These are phyloP conservation scores for Escovopsis sp. DNA, from an alignment of 2,329 filamentous ascomycete genomes.

Conservation along the genomic window DNA sequence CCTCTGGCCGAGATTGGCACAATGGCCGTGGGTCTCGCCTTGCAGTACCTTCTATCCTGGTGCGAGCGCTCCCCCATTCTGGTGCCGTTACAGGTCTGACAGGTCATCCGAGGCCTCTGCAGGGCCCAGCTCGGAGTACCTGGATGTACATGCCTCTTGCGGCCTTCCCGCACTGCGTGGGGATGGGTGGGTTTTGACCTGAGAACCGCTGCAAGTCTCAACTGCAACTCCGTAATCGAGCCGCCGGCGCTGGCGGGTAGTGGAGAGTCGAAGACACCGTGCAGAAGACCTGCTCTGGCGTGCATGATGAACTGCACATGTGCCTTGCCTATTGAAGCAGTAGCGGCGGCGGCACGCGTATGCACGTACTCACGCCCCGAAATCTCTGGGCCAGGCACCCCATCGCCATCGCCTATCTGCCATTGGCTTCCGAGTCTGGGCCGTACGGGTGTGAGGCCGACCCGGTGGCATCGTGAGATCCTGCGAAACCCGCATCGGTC, in stretches of 20 bases:
- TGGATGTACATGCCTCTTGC: too few species aligned
- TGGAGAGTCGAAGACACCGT: not conserved
- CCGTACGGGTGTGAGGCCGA: too few species aligned
- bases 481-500: too few species aligned
- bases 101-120: too few species aligned
- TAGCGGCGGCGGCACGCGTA: not conserved
- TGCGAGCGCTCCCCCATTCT: slow-evolving; percentile 2
- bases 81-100: not conserved
- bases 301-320: not conserved
- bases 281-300: not conserved
- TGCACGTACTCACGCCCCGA: not conserved
- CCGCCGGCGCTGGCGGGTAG: not conserved
- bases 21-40: slow-evolving; percentile 7
- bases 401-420: not conserved
- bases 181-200: not conserved
- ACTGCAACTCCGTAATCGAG: not conserved
- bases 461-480: too few species aligned
- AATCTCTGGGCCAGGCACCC: not conserved
- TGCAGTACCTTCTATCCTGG: slow-evolving; percentile 1
- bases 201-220: not conserved
- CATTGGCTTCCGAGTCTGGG: not conserved
- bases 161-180: not conserved
- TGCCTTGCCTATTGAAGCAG: not conserved
- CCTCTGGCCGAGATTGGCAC: slow-evolving; percentile 7
- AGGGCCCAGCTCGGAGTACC: too few species aligned